A percentile compares a stretch with the other conserved stretches of the same genome.
Evolutionary conservation across 2,329 filamentous ascomycete genomes (phyloP).

Genomic region (Colletotrichum sp.): DNA sequence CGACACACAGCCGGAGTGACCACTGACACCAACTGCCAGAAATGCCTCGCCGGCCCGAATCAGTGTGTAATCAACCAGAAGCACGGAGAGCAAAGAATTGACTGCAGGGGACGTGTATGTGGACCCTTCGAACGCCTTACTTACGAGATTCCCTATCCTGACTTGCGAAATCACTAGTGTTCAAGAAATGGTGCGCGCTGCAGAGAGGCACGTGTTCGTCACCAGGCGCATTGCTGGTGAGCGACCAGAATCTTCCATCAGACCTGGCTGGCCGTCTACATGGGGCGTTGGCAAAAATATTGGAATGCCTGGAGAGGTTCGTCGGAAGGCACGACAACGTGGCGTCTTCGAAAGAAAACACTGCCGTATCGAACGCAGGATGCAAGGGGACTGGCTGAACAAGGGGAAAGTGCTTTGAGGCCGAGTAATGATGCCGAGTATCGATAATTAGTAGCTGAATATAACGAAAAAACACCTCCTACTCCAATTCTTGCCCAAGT

Average conservation of each 20-base stretch:
- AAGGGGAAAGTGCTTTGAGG: neutral
- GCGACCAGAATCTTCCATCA: neutral
- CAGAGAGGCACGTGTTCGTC: neutral
- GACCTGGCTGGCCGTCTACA: neutral
- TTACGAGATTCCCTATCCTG: neutral
- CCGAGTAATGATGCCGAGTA: neutral
- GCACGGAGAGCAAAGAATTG: neutral
- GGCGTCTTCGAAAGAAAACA: neutral
- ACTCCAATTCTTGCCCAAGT: neutral
- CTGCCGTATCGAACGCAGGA: neutral
- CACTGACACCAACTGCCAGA: neutral
- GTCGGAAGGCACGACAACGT: neutral
- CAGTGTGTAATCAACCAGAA: neutral
- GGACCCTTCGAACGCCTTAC: neutral
- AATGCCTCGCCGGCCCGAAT: neutral
- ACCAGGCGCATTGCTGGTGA: neutral
- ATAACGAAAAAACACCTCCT: neutral
- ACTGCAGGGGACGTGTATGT: neutral
- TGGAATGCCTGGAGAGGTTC: neutral
- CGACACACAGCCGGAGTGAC: neutral
- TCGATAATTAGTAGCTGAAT: neutral
- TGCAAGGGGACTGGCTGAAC: rapidly evolving
- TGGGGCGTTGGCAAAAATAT: neutral
- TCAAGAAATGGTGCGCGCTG: neutral
- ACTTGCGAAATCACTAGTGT: neutral